Conservation (phyloP, 106 monocot genomes). For the Apostasia shenzhenica region DNA sequence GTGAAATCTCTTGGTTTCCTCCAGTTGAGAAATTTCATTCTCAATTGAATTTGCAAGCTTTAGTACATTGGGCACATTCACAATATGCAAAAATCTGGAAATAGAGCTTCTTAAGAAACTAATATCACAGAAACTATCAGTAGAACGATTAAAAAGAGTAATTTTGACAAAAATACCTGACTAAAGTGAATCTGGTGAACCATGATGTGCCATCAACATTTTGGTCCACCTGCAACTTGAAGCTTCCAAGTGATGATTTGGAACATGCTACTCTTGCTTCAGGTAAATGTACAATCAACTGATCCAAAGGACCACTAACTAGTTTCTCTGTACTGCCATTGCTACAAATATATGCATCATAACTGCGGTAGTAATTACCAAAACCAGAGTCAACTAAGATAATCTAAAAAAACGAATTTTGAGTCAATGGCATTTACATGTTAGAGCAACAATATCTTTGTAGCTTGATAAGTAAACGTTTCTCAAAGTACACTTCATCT, state of each 20-base stretch:
- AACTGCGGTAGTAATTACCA: conserved; percentile 9
- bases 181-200: conserved; percentile 80
- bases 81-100: conserved; percentile 58
- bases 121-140: not conserved
- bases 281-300: conserved; percentile 34
- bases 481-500: not conserved
- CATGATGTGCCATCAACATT: conserved; percentile 35
- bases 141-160: not conserved
- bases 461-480: not conserved
- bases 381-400: conserved; percentile 2
- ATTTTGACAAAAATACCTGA: conserved; percentile 25
- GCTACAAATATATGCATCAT: conserved; percentile 26
- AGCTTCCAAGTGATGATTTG: conserved; percentile 31
- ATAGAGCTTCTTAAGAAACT: not conserved
- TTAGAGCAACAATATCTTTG: not conserved
- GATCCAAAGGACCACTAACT: conserved; percentile 22
- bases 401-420: not conserved
- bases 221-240: conserved; percentile 44
- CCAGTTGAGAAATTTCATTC: conserved; percentile 59
- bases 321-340: conserved; percentile 25
- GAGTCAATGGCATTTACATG: not conserved
- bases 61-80: conserved; percentile 34
- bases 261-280: conserved; percentile 27
- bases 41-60: conserved; percentile 33
- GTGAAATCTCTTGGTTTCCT: conserved; percentile 66